Evolutionary conservation across 2,329 filamentous ascomycete genomes (phyloP).

Genomic region (Aspergillus arachidicola): DNA sequence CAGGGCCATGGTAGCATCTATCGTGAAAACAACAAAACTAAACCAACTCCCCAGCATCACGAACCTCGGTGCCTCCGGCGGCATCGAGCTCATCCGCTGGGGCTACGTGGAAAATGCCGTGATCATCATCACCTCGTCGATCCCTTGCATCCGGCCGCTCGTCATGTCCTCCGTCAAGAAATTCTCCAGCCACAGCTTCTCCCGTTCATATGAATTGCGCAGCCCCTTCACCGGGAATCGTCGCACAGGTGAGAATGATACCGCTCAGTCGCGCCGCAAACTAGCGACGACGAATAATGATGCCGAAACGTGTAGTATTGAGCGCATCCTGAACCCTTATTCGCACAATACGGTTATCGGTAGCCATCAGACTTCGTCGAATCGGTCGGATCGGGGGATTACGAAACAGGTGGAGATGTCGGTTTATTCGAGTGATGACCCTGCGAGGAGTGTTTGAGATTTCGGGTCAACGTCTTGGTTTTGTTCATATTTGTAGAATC

Average conservation of each 20-base stretch:
- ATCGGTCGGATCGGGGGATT: constrained; percentile 22
- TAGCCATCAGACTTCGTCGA: constrained; percentile 12
- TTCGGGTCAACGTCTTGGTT: too few relatives aligned
- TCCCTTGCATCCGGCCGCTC: constrained; percentile 34
- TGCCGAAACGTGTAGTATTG: constrained; percentile 27
- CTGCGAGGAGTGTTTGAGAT: neutral
- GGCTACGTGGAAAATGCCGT: constrained; percentile 32
- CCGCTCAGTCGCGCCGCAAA: constrained; percentile 18
- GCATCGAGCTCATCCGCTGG: constrained; percentile 33
- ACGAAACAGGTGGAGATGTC: constrained; percentile 34
- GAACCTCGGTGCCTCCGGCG: constrained; percentile 27
- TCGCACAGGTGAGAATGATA: constrained; percentile 21
- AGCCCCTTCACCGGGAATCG: constrained; percentile 24
- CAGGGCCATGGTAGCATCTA: constrained; percentile 35
- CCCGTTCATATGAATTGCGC: constrained; percentile 33
- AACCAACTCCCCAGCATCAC: constrained; percentile 28
- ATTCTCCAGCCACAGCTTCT: constrained; percentile 27
- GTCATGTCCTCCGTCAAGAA: constrained; percentile 35
- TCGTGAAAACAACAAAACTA: constrained; percentile 35
- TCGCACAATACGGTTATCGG: neutral
- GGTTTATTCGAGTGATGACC: constrained; percentile 9
- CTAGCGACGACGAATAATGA: constrained; percentile 20
- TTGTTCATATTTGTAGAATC: neutral
- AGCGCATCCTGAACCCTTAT: constrained; percentile 25
- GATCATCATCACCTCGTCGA: constrained; percentile 35